Evolutionary conservation across 2,329 filamentous ascomycete species (phyloP).

Genomic region (Alternaria sp.): DNA sequence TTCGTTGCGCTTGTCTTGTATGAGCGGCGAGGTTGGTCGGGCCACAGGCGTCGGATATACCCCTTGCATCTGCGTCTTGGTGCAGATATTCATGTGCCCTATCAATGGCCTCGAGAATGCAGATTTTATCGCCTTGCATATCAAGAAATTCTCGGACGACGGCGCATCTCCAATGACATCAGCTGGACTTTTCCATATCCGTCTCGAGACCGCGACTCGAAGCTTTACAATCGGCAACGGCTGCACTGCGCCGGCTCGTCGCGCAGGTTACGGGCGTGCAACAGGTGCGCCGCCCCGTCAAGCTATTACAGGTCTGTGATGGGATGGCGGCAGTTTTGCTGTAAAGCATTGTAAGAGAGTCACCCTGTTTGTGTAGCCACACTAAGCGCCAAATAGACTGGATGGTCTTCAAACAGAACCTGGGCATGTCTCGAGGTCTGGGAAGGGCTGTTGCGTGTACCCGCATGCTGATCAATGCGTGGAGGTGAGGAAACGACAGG

Average conservation of each 20-base stretch:
- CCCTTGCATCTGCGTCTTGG: constrained; percentile 38
- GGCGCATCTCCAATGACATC: constrained; percentile 19
- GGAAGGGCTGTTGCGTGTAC: constrained; percentile 18
- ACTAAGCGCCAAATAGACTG: constrained; percentile 42
- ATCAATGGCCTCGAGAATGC: background rate
- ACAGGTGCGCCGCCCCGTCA: constrained; percentile 26
- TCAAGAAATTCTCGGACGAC: constrained; percentile 19
- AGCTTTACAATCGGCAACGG: constrained; percentile 26
- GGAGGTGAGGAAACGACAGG: constrained; percentile 40
- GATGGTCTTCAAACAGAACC: constrained; percentile 41
- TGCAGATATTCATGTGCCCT: constrained; percentile 19
- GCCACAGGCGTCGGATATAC: constrained; percentile 23
- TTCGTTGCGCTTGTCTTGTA: constrained; percentile 25
- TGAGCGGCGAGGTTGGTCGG: constrained; percentile 18
- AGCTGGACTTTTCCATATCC: constrained; percentile 22
- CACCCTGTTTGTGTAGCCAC: constrained; percentile 43
- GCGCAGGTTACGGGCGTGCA: constrained; percentile 36
- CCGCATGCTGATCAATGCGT: constrained; percentile 16
- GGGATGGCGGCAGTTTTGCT: constrained; percentile 24
- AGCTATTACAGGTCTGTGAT: constrained; percentile 32
- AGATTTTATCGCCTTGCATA: constrained; percentile 26
- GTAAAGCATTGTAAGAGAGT: constrained; percentile 32
- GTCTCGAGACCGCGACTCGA: constrained; percentile 22
- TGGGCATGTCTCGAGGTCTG: constrained; percentile 26
- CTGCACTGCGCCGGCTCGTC: constrained; percentile 32